phyloP scores from a whole-genome alignment of 108 stramenopile species.

The Stephanodiscus triporus region DNA sequence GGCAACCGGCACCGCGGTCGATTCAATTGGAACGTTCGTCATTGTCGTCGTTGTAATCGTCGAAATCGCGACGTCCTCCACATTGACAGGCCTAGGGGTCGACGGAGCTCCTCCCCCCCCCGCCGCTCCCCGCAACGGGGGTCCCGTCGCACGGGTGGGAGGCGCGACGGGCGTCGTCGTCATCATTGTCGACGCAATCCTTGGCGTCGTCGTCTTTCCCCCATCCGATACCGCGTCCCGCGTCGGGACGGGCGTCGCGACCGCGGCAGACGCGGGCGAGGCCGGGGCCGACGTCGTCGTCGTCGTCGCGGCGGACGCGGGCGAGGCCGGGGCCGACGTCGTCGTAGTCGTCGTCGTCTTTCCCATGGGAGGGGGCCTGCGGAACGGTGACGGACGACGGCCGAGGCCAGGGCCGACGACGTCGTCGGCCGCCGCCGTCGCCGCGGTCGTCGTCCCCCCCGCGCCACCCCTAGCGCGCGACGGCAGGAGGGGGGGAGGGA shows the following conservation, averaged over 20 bases:
- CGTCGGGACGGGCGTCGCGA: neutral
- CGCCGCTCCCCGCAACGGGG: neutral
- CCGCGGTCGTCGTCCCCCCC: neutral
- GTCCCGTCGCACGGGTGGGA: neutral
- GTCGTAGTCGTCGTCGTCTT: neutral
- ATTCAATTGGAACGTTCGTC: neutral
- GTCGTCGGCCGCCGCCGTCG: neutral
- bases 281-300: neutral
- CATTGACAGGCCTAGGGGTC: too few relatives aligned
- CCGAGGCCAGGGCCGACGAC: neutral
- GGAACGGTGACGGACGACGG: constrained; percentile 9
- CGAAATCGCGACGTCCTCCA: neutral
- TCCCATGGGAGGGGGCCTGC: constrained; percentile 22
- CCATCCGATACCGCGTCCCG: neutral
- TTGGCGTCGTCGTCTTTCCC: neutral
- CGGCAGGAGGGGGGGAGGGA: neutral
- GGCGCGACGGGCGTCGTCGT: neutral
- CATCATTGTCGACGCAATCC: neutral
- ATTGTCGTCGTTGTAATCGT: neutral
- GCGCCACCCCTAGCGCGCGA: neutral
- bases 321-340: neutral
- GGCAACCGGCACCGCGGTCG: neutral
- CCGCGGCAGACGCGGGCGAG: neutral
- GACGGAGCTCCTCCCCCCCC: too few relatives aligned
- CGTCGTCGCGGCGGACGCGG: neutral